Evolutionary conservation across 1,284 basidiomycete species (phyloP), one percentile per base, ranked within the genome.

Genomic region (Volvariella surrecta): DNA sequence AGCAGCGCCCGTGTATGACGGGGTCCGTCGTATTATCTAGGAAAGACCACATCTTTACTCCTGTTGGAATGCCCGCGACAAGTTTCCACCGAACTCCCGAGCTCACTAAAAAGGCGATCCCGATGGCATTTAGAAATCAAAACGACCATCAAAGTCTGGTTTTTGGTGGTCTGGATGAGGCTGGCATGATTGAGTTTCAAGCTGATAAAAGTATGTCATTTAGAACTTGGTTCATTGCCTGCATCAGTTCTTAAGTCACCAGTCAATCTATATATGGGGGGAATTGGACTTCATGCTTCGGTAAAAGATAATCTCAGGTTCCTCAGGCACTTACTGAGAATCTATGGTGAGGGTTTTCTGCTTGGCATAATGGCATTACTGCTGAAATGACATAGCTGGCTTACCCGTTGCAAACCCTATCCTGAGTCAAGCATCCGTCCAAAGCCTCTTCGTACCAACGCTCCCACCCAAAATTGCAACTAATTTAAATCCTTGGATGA

Each of bases 271-370:
- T 44, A 46, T 42, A 24, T 58, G 0, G 58, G 55, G 16, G 58
- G 56, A 2, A 48, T 55, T 4, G 57, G 56, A 1, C 24, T 56
- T 1, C 58, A 59, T 41, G 46, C 51, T 1, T 55, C 58, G 0
- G 42, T 59, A 37, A 55, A 48, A 13, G 62, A 64, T 37, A 61
- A 61, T 43, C 50, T 62, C 6, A 37, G 50, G 0, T 24, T 64
- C 7, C 52, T 61, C 16, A 58, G 55, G 9, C 59, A 64, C 41
- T 21, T 64, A 11, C 50, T 63, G 1, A 55, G 55, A 15, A 52
- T 62, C 13, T 49, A 58, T 44, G 55, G 61, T 58, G 31, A 9
- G n/a, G n/a, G n/a, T n/a, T n/a, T n/a, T n/a, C n/a, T n/a, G n/a
- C n/a, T n/a, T n/a, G n/a, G n/a, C n/a, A n/a, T n/a, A n/a, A n/a